These are phyloP conservation scores for Spiraea crenata DNA, from an alignment of 331 rosid species.

Conservation along the genomic window DNA sequence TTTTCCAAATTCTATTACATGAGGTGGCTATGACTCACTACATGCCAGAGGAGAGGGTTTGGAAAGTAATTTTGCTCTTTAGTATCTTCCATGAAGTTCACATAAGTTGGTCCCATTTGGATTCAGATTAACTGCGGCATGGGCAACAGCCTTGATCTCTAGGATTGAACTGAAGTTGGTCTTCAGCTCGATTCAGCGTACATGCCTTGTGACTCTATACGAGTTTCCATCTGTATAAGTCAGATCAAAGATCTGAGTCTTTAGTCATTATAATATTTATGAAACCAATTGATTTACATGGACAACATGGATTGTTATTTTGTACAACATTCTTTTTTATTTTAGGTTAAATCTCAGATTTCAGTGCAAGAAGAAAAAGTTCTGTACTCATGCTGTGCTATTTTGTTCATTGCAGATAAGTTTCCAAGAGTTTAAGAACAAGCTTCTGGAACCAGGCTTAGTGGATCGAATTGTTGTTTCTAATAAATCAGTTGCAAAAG, in stretches of 20 bases:
- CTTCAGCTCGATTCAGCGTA: neutral
- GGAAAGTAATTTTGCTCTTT: neutral
- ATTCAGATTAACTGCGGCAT: neutral
- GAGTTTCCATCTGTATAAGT: neutral
- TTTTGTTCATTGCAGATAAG: constrained; percentile 65
- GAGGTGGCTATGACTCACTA: neutral
- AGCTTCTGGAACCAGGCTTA: constrained; percentile 86
- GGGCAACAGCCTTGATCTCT: neutral
- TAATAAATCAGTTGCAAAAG: constrained; percentile 81
- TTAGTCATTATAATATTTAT: neutral
- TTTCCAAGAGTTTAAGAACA: constrained; percentile 88
- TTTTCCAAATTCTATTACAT: neutral
- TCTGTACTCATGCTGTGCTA: constrained; percentile 9
- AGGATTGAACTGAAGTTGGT: neutral
- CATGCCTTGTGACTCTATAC: neutral
- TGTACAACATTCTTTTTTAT: neutral
- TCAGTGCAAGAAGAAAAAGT: neutral
- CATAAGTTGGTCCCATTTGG: neutral
- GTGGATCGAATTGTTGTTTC: constrained; percentile 85
- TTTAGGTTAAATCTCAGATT: constrained; percentile 1
- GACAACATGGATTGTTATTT: neutral
- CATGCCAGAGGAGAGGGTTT: neutral
- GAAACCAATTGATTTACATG: neutral
- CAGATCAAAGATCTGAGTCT: neutral
- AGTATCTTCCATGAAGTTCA: neutral